phyloP scores from a whole-genome alignment of 768 basidiomycete genomes.

The Collybia mongolica region DNA sequence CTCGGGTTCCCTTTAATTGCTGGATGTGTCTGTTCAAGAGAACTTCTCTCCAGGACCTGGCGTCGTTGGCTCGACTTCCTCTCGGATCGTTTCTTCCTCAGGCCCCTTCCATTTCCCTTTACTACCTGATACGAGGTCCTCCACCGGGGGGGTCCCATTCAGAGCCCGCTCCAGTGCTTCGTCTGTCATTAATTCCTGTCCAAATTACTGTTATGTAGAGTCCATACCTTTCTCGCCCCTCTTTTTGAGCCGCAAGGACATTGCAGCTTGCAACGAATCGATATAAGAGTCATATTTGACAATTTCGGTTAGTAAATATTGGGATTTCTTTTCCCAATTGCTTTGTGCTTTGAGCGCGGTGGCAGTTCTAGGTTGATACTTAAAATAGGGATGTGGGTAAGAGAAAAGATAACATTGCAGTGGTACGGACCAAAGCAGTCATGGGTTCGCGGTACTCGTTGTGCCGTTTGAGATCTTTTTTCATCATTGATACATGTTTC shows the following conservation, averaged over 20 bases:
- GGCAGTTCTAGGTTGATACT: conserved; percentile 80
- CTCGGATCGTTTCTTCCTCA: conserved; percentile 30
- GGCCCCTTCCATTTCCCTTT: conserved; percentile 32
- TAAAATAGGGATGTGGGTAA: conserved; percentile 14
- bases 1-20: conserved; percentile 21
- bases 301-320: conserved; percentile 86
- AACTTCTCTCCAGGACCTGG: conserved; percentile 24
- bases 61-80: conserved; percentile 30
- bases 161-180: conserved; percentile 33
- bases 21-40: conserved; percentile 19
- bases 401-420: background rate
- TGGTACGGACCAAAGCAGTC: conserved; percentile 60
- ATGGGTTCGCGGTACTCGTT: conserved; percentile 84
- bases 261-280: conserved; percentile 82
- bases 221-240: conserved; percentile 76
- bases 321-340: conserved; percentile 94
- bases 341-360: conserved; percentile 74
- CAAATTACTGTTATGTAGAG: background rate
- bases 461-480: conserved; percentile 78
- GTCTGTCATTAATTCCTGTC: conserved; percentile 2
- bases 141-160: conserved; percentile 27
- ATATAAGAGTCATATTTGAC: conserved; percentile 97
- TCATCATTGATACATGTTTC: conserved; percentile 75
- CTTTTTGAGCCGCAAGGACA: conserved; percentile 82
- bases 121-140: conserved; percentile 16